Evolutionary conservation across 192 early-diverging fungal species (phyloP).

Genomic region (Ramicandelaber brevisporus): DNA sequence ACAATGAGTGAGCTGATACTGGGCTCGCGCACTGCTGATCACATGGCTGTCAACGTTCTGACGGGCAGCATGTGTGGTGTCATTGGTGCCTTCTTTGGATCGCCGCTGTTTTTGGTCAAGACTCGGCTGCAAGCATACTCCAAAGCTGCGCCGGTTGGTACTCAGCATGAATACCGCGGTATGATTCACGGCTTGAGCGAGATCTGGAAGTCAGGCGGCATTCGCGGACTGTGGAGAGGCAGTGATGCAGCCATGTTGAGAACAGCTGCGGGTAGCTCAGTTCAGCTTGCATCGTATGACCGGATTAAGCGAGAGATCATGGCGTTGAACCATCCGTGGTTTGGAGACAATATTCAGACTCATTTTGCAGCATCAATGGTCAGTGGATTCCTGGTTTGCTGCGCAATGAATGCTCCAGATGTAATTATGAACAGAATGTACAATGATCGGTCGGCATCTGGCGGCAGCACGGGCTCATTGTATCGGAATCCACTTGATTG

Average conservation of each 20-base stretch:
- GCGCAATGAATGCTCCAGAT: constrained; percentile 94
- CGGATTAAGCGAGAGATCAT: constrained; percentile 37
- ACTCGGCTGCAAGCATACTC: constrained; percentile 60
- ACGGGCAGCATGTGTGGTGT: constrained; percentile 55
- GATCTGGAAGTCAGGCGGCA: constrained; percentile 42
- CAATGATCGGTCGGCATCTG: constrained; percentile 42
- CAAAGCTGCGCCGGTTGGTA: constrained; percentile 43
- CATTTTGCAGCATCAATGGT: constrained; percentile 55
- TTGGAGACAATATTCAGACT: constrained; percentile 28
- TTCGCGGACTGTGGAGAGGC: constrained; percentile 66
- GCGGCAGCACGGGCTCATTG: constrained; percentile 34
- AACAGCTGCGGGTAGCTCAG: constrained; percentile 62
- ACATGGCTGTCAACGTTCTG: constrained; percentile 32
- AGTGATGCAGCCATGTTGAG: constrained; percentile 71
- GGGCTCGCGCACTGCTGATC: constrained; percentile 8
- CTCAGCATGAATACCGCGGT: constrained; percentile 62
- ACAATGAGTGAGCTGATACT: constrained; percentile 17
- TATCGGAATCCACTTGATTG: constrained; percentile 71
- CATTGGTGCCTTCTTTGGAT: constrained; percentile 54
- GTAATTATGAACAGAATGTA: constrained; percentile 87
- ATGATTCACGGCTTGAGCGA: constrained; percentile 29
- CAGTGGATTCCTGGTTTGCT: constrained; percentile 62
- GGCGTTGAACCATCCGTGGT: constrained; percentile 21
- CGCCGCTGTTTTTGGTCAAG: constrained; percentile 79
- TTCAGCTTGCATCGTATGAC: constrained; percentile 81